phyloP scores from a whole-genome alignment of 495 filamentous ascomycete species.

The Xylaria scruposa region DNA sequence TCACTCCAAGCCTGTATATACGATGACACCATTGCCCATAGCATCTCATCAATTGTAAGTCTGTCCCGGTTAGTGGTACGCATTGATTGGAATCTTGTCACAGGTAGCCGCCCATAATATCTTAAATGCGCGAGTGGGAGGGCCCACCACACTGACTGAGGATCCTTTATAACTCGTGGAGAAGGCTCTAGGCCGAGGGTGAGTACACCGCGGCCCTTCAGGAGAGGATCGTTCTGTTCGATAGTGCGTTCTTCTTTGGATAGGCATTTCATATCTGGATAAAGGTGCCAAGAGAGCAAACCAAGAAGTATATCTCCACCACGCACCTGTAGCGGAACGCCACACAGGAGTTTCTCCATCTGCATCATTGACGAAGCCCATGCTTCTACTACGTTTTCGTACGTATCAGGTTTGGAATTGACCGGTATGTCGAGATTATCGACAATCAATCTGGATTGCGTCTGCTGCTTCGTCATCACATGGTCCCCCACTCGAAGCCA shows the following conservation, averaged over 20 bases:
- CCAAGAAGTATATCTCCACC: slow-evolving; percentile 40
- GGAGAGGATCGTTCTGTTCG: slow-evolving; percentile 32
- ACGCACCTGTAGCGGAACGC: slow-evolving; percentile 34
- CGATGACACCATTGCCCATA: slow-evolving; percentile 15
- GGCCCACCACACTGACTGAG: slow-evolving; percentile 41
- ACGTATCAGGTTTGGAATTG: slow-evolving; percentile 30
- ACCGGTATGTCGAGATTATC: slow-evolving; percentile 44
- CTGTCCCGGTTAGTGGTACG: slow-evolving; percentile 13
- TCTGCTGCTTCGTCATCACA: slow-evolving; percentile 35
- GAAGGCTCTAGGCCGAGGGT: slow-evolving; percentile 18
- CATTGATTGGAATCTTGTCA: slow-evolving; percentile 9
- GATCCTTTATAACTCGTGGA: not conserved
- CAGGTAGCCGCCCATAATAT: slow-evolving; percentile 39
- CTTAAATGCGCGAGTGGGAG: slow-evolving; percentile 41
- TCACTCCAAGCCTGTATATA: slow-evolving; percentile 11
- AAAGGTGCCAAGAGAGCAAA: slow-evolving; percentile 49
- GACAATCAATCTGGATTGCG: slow-evolving; percentile 45
- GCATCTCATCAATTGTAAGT: slow-evolving; percentile 16
- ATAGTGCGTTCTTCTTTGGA: slow-evolving; percentile 15
- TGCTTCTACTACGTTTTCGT: slow-evolving; percentile 39
- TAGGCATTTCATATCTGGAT: slow-evolving; percentile 41
- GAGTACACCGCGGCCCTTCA: slow-evolving; percentile 22
- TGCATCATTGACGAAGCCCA: slow-evolving; percentile 39
- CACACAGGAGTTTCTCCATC: slow-evolving; percentile 36
- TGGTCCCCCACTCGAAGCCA: slow-evolving; percentile 44